Evolutionary conservation across 2,329 filamentous ascomycete species (phyloP).

Genomic region (Macrophomina phaseolina): DNA sequence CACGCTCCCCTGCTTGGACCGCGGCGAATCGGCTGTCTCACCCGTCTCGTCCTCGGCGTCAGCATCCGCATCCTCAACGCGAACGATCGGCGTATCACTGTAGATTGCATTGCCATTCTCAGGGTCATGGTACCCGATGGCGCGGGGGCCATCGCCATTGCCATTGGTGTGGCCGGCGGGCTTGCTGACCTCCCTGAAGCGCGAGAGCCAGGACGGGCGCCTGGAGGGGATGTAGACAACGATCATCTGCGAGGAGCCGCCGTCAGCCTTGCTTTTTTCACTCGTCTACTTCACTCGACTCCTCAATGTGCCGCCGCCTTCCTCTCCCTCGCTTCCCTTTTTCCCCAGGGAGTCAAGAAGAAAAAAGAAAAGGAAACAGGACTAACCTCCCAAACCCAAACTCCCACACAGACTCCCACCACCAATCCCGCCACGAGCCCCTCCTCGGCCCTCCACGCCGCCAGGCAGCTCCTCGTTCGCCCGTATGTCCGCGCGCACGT

Average conservation of each 20-base stretch:
- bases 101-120: slow-evolving; percentile 6
- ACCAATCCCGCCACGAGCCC: slow-evolving; percentile 57
- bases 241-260: not conserved
- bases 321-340: no score
- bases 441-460: slow-evolving; percentile 58
- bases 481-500: slow-evolving; percentile 54
- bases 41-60: slow-evolving; percentile 1
- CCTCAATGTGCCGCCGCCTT: no score
- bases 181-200: not conserved
- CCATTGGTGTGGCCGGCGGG: not conserved
- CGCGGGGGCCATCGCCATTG: not conserved
- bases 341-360: not conserved
- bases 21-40: not conserved
- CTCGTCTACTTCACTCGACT: no score
- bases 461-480: slow-evolving; percentile 52
- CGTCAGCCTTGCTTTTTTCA: not conserved
- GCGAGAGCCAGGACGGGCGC: slow-evolving; percentile 7
- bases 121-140: not conserved
- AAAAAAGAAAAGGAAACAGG: not conserved
- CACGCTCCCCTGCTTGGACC: not conserved
- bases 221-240: slow-evolving; percentile 5
- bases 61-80: not conserved
- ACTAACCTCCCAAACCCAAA: slow-evolving; percentile 63
- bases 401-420: slow-evolving; percentile 58
- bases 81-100: not conserved